A percentile compares a stretch with the other conserved stretches of the same genome.
These are phyloP conservation scores for Sphaerulina vaccinii DNA, from an alignment of 2,329 filamentous ascomycete species.

Conservation along the genomic window DNA sequence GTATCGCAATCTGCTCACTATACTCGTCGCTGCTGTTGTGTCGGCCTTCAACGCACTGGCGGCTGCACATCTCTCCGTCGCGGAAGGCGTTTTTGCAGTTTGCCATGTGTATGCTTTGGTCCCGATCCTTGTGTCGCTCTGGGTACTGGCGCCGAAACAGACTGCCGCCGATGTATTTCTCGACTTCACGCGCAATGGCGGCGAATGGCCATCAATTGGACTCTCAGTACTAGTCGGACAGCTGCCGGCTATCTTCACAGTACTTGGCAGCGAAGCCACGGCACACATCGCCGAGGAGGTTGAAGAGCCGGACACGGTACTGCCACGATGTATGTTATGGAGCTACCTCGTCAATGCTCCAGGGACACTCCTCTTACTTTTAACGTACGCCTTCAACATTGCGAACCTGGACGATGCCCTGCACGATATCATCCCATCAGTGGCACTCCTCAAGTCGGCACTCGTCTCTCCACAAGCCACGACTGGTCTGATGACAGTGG, in stretches of 20 bases:
- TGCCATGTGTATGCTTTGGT: constrained; percentile 38
- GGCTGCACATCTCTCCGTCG: constrained; percentile 30
- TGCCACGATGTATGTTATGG: constrained; percentile 45
- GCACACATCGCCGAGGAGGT: constrained; percentile 48
- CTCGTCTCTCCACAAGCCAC: constrained; percentile 33
- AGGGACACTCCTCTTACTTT: constrained; percentile 30
- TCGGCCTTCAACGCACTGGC: constrained; percentile 35
- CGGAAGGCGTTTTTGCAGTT: constrained; percentile 35
- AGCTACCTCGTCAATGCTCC: constrained; percentile 40
- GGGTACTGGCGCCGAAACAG: constrained; percentile 28
- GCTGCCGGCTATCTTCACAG: constrained; percentile 31
- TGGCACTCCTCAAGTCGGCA: constrained; percentile 38
- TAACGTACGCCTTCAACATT: constrained; percentile 40
- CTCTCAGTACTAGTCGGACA: constrained; percentile 44
- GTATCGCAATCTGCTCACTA: constrained; percentile 30
- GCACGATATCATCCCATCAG: constrained; percentile 33
- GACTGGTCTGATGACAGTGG: constrained; percentile 35
- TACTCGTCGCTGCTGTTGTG: constrained; percentile 25
- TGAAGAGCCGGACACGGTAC: constrained; percentile 42
- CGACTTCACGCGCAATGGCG: constrained; percentile 40
- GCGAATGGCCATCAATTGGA: constrained; percentile 41
- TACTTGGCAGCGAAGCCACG: constrained; percentile 38
- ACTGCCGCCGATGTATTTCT: constrained; percentile 30
- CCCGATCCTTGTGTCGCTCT: constrained; percentile 33
- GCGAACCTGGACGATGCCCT: constrained; percentile 34